Base-by-base conservation (phyloP, 1,284 basidiomycete genomes). In the Trichosporon sp. region DNA sequence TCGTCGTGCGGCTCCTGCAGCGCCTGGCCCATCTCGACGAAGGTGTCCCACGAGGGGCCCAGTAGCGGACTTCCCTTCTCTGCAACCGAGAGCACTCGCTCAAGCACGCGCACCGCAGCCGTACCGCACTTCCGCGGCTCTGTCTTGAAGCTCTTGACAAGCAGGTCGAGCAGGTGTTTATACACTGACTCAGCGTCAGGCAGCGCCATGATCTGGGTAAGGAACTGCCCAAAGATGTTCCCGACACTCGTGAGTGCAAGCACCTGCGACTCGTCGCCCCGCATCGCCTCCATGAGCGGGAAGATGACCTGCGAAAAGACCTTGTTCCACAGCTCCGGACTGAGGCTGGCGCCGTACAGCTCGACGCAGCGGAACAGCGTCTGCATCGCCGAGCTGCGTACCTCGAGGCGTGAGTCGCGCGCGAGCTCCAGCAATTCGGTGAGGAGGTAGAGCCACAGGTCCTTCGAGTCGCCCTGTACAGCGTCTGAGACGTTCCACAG, bases 401-500 rank as follows among this genome's bases (percentile, higher is more conserved):
- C 92, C 74, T 98, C 94, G 29, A 89, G 86, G 25, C 95, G 85
- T 0, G 84, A 74, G 74, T 96, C 95, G 2, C 87, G 86, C 67
- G 91, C 91, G 1, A 98, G 83, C 0, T 87, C 87, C 3, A 95
- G 84, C 7, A 98, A 85, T 75, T 93, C 91, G 1, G 88, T 83
- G 2, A 99, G 82, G 16, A 98, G 85, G 78, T 88, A 90, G 84
- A 97, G 91, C 95, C 95, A 99, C 8, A 95, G 80, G 4, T 87
- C 85, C 72, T 87, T 91, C 71, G 91, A 91, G 69, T 86, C 74
- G 87, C 89, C 76, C 77, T 93, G 91, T 31, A 94, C 91, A 0
- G 89, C 90, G 75, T 97, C 94, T 0, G 94, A 95, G 0, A 97
- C 90, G 64, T 90, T 89, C 94, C 93, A 96, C 7, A 96, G 82